Percentiles rank a stretch among this genome's conserved stretches.
phyloP scores from a whole-genome alignment of 352 stramenopile species.

The Peronospora belbahrii region DNA sequence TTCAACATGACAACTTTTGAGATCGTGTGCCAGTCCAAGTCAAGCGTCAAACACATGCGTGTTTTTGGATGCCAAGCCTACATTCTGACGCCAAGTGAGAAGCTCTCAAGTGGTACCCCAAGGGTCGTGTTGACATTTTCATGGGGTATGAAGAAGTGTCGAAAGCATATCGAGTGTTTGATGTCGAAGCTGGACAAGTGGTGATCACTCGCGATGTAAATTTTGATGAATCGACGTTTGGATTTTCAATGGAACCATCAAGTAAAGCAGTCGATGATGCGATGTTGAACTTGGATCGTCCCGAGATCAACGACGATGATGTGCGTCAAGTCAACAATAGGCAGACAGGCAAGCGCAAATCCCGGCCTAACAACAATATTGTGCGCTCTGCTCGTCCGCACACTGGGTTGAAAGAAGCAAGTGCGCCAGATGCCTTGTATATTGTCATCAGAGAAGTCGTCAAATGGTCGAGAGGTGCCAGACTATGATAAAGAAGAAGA shows the following conservation, averaged over 20 bases:
- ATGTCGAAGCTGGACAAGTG: neutral
- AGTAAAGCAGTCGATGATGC: conserved; percentile 1
- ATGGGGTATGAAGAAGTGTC: neutral
- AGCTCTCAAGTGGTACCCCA: too few species aligned
- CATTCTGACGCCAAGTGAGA: neutral
- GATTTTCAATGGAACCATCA: neutral
- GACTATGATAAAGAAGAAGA: neutral
- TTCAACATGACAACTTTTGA: conserved; percentile 6
- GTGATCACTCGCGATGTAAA: neutral
- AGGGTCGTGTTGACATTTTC: too few species aligned
- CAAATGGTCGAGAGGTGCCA: too few species aligned
- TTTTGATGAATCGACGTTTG: neutral
- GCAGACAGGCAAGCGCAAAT: too few species aligned
- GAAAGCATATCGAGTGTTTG: neutral
- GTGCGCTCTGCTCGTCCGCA: too few species aligned
- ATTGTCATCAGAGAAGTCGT: too few species aligned
- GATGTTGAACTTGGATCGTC: neutral
- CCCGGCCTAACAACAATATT: too few species aligned
- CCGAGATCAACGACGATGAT: neutral
- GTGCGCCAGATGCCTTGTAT: too few species aligned
- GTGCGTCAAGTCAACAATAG: neutral
- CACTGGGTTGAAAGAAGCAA: too few species aligned
- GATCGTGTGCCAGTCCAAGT: conserved; percentile 7
- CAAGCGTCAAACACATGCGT: conserved; percentile 10
- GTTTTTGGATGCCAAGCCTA: conserved; percentile 2